Conservation (phyloP, 2,329 filamentous ascomycete genomes). For the Trichophyton equinum region DNA sequence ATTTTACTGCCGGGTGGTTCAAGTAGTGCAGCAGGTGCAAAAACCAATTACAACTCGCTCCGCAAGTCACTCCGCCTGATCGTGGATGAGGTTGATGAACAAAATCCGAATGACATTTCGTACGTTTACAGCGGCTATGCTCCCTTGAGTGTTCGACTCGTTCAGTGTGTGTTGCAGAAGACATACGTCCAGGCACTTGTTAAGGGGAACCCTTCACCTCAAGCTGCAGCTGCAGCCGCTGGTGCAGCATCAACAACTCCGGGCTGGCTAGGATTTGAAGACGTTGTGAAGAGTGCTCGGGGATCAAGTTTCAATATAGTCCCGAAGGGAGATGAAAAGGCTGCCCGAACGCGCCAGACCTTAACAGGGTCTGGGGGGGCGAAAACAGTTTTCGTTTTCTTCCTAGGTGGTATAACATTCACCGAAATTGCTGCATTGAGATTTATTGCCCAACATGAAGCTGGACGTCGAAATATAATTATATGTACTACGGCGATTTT, state of each 20-base stretch:
- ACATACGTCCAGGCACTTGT: conserved; percentile 62
- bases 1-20: conserved; percentile 61
- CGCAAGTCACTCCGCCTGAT: conserved; percentile 79
- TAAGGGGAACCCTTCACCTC: conserved; percentile 46
- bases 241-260: conserved; percentile 50
- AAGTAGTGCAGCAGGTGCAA: conserved; percentile 45
- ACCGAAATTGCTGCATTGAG: conserved; percentile 89
- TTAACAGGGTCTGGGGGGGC: conserved; percentile 61
- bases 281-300: conserved; percentile 72
- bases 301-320: conserved; percentile 84
- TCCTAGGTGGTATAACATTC: conserved; percentile 91
- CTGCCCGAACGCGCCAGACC: conserved; percentile 71
- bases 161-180: conserved; percentile 90
- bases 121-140: conserved; percentile 98
- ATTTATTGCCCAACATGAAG: conserved; percentile 76
- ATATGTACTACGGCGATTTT: conserved; percentile 89
- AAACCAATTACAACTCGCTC: conserved; percentile 82
- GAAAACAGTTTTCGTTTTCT: conserved; percentile 92
- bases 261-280: conserved; percentile 89
- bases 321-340: conserved; percentile 87
- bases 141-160: conserved; percentile 75
- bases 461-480: conserved; percentile 67
- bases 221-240: conserved; percentile 26
- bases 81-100: conserved; percentile 91
- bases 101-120: conserved; percentile 86